phyloP scores from a whole-genome alignment of 73 alveolate species.

The Loxodes magnus region DNA sequence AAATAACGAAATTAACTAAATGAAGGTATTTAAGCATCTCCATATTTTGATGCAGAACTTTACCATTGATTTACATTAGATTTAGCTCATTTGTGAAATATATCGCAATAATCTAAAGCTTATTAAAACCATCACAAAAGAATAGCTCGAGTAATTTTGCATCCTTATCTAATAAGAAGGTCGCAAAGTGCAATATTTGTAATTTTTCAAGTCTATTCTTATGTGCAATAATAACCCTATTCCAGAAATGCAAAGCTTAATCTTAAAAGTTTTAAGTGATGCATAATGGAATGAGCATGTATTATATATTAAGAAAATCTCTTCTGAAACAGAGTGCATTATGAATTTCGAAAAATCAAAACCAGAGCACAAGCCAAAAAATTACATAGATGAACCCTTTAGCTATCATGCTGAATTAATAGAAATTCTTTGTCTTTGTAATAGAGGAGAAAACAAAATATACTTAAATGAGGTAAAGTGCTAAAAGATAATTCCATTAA shows the following conservation, averaged over 20 bases:
- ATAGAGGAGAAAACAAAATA: background rate
- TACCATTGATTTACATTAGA: constrained; percentile 27
- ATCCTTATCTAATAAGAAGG: constrained; percentile 25
- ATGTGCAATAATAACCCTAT: constrained; percentile 16
- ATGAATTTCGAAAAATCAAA: background rate
- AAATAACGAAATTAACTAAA: constrained; percentile 20
- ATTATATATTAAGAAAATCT: constrained; percentile 1
- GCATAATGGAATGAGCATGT: background rate
- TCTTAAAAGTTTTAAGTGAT: constrained; percentile 14
- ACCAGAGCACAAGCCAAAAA: background rate
- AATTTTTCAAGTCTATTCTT: constrained; percentile 16
- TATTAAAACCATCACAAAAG: constrained; percentile 14
- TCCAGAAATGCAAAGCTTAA: constrained; percentile 29
- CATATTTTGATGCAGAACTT: constrained; percentile 17
- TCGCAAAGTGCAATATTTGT: constrained; percentile 17
- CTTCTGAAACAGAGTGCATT: background rate
- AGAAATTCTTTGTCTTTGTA: constrained; percentile 9
- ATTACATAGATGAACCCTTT: constrained; percentile 28
- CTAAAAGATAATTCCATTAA: background rate
- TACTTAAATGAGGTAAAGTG: background rate
- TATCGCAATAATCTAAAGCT: constrained; percentile 22
- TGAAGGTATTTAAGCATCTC: constrained; percentile 6
- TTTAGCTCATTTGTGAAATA: constrained; percentile 38
- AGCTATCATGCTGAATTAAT: constrained; percentile 28
- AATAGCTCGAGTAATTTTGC: constrained; percentile 6